A percentile compares a stretch with the other conserved stretches of the same genome.
Conservation (phyloP, 2,329 filamentous ascomycete genomes). For the Fusarium foetens region DNA sequence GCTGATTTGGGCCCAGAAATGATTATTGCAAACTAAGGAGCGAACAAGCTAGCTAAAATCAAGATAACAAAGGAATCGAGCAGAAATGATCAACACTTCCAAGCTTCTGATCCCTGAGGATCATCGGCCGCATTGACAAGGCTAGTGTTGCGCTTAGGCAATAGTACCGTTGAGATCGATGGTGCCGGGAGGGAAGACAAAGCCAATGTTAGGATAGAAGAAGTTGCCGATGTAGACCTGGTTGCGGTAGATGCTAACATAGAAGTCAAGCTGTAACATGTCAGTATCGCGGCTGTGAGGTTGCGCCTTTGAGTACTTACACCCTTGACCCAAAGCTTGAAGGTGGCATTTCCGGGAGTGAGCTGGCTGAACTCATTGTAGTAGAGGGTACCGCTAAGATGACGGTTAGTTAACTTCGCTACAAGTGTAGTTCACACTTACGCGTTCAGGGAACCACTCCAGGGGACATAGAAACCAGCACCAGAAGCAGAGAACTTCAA, state of each 20-base stretch:
- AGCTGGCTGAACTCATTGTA: background rate
- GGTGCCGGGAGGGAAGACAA: background rate
- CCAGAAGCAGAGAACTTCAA: background rate
- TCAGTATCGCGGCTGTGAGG: accelerated
- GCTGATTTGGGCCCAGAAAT: background rate
- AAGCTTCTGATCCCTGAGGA: background rate
- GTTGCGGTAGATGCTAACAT: background rate
- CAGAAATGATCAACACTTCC: background rate
- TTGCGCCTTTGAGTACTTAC: background rate
- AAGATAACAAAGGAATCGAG: background rate
- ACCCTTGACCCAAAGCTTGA: background rate
- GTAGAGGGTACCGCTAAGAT: background rate
- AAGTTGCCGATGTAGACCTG: background rate
- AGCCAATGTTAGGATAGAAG: background rate
- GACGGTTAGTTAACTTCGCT: background rate
- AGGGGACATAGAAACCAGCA: background rate
- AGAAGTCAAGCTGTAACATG: background rate
- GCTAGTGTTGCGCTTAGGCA: background rate
- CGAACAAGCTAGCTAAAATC: background rate
- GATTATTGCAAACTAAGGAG: background rate
- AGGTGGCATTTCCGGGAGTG: background rate
- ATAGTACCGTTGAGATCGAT: background rate
- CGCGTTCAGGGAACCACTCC: background rate
- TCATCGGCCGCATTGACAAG: background rate
- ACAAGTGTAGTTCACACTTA: background rate